These are phyloP conservation scores for Myriosclerotinia scirpicola DNA, from an alignment of 2,329 filamentous ascomycete genomes.

Conservation along the genomic window DNA sequence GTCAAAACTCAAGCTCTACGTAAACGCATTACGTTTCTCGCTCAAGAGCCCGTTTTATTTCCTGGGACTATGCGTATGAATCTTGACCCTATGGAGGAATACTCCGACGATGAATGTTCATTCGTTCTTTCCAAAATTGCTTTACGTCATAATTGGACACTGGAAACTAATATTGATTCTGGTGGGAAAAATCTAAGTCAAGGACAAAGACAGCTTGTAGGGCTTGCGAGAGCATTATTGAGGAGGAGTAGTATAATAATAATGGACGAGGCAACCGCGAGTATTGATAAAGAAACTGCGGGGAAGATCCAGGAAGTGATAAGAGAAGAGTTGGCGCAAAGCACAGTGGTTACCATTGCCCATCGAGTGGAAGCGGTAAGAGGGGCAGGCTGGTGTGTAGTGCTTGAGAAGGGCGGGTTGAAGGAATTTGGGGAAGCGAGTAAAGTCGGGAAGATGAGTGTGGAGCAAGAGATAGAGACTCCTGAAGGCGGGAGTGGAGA, in stretches of 20 bases:
- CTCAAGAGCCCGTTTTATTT: slow-evolving; percentile 66
- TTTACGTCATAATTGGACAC: slow-evolving; percentile 54
- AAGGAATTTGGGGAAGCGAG: slow-evolving; percentile 30
- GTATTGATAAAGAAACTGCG: slow-evolving; percentile 62
- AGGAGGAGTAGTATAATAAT: slow-evolving; percentile 61
- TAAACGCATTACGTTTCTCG: slow-evolving; percentile 63
- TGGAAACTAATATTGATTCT: slow-evolving; percentile 57
- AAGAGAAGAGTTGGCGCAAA: slow-evolving; percentile 55
- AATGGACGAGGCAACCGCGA: slow-evolving; percentile 66
- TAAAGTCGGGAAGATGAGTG: slow-evolving; percentile 17
- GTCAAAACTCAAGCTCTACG: slow-evolving; percentile 60
- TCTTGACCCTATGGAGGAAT: slow-evolving; percentile 60
- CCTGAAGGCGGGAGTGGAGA: neutral
- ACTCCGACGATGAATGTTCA: slow-evolving; percentile 54
- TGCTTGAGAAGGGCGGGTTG: slow-evolving; percentile 37
- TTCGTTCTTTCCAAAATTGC: slow-evolving; percentile 56
- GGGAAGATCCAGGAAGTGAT: slow-evolving; percentile 54
- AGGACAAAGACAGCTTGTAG: slow-evolving; percentile 65
- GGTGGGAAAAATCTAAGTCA: slow-evolving; percentile 63
- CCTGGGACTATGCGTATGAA: slow-evolving; percentile 61
- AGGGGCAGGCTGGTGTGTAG: slow-evolving; percentile 51
- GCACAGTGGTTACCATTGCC: slow-evolving; percentile 65
- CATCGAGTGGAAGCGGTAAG: slow-evolving; percentile 63
- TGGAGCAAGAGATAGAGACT: neutral
- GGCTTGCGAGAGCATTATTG: slow-evolving; percentile 61